Evolutionary conservation across 805 yeast genomes (phyloP).

Genomic region (Maudiozyma pseudohumilis): DNA sequence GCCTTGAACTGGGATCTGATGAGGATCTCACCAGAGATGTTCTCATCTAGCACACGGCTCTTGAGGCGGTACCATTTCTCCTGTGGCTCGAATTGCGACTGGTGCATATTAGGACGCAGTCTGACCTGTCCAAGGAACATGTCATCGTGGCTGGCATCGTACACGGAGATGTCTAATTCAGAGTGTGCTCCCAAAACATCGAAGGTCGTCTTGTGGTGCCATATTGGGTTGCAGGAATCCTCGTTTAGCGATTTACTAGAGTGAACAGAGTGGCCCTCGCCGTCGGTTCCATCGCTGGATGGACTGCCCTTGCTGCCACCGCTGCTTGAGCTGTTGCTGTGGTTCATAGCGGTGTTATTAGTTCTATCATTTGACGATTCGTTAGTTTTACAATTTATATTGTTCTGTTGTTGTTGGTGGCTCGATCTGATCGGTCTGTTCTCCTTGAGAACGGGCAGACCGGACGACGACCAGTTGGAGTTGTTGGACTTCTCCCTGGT

Average conservation of each 20-base stretch:
- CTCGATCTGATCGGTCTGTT: constrained; percentile 31
- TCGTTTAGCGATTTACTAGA: constrained; percentile 4
- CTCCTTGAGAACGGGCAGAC: constrained; percentile 19
- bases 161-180: constrained; percentile 81
- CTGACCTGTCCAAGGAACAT: constrained; percentile 79
- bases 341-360: constrained; percentile 1
- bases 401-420: constrained; percentile 32
- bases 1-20: constrained; percentile 65
- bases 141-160: constrained; percentile 77
- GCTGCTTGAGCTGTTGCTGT: constrained; percentile 1
- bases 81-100: constrained; percentile 29
- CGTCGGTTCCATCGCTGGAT: constrained; percentile 5
- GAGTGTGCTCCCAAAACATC: constrained; percentile 82
- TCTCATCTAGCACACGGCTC: constrained; percentile 66
- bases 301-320: constrained; percentile 1
- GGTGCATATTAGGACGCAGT: constrained; percentile 47
- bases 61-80: constrained; percentile 69
- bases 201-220: constrained; percentile 90
- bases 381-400: constrained; percentile 14
- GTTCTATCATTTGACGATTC: background rate
- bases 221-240: constrained; percentile 47
- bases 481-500: constrained; percentile 11
- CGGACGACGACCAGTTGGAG: constrained; percentile 2
- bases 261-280: constrained; percentile 5
- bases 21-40: constrained; percentile 67